Evolutionary conservation across 352 stramenopile genomes (phyloP), one percentile per base, ranked within the genome.

Genomic region (Phytophthora kernoviae): DNA sequence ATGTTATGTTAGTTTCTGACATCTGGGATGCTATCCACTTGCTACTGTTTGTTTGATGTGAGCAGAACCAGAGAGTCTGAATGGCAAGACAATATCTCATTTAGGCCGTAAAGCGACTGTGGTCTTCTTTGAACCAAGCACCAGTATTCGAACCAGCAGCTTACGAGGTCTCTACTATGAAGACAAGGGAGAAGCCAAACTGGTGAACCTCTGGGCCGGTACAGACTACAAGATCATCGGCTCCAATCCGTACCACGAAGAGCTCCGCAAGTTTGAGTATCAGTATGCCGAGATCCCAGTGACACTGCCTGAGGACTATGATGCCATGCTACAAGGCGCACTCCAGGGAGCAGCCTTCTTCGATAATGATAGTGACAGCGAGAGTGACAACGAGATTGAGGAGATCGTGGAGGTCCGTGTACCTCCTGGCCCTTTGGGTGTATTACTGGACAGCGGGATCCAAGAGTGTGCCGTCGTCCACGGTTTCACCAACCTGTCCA

Each of bases 221-320:
- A 90, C 79, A 9, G 84, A 93, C 63, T 93, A 93, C 70, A 87
- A 90, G 49, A 93, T 93, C 65, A 47, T 91, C 24, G 84, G 83
- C 46, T 62, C 62, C 33, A 91, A 93, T 36, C 77, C 79, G 54
- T 85, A 91, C 54, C 87, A 78, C 45, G 82, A 91, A 37, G 80
- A 89, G 43, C 67, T 91, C 7, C 79, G 76, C 56, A 81, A 88
- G 40, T 71, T 85, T 48, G 76, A 90, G 46, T 91, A 87, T 68
- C 75, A 84, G 50, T 90, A 88, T 42, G 75, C 78, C 7, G 84
- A 90, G 44, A 87, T 88, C 50, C 75, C 78, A 1, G 59, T 77
- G 30, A 65, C 78, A 8, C 36, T 69, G 18, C 60, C 63, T 1
- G 52, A 81, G 21, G 66, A 75, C 22, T 87, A 85, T 52, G 81